Evolutionary conservation across 2,329 filamentous ascomycete species (phyloP), one percentile per base, ranked within the genome.

Genomic region (Alternaria sp.): DNA sequence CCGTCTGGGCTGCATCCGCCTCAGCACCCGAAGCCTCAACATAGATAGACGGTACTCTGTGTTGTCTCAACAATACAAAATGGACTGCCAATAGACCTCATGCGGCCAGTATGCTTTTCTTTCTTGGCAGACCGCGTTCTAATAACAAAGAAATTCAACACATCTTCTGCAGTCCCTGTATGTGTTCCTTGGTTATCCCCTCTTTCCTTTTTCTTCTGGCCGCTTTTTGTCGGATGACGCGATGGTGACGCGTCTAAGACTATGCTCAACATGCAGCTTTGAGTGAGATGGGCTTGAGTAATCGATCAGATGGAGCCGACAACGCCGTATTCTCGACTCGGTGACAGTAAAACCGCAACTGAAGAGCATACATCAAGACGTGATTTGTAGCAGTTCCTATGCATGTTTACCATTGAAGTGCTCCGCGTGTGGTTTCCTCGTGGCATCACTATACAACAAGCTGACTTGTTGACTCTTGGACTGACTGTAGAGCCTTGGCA

Each of bases 1-100:
- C 61, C 61, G 64, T 51, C 62, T 66, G 30, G 61, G 65, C 62
- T 19, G 30, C 36, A 3, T 15, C 2, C 13, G 28, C 23, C 19
- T 40, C 36, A 17, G 36, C 36, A 40, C 49, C 30, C 19, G 36
- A 40, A 21, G 17, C 49, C 28, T n/a, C 13, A 32, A 28, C 23
- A 36, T 32, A 32, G 49, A 11, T n/a, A 13, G 23, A 23, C 49
- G 49, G 28, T 5, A 36, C 21, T 21, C 11, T 36, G 28, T 36
- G 19, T 25, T n/a, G 21, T 36, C 49, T 52, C 28, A 36, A 52
- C 49, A 52, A 52, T 23, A 52, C 13, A 52, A 9, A 30, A 36
- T 2, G 28, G 49, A 36, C 49, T 36, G 19, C 19, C 19, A 36
- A 21, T 10, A 25, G 21, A 32, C 19, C 10, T 8, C 30, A n/a